Conservation (phyloP, 108 stramenopile species). For the Phaeodactylum tricornutum region DNA sequence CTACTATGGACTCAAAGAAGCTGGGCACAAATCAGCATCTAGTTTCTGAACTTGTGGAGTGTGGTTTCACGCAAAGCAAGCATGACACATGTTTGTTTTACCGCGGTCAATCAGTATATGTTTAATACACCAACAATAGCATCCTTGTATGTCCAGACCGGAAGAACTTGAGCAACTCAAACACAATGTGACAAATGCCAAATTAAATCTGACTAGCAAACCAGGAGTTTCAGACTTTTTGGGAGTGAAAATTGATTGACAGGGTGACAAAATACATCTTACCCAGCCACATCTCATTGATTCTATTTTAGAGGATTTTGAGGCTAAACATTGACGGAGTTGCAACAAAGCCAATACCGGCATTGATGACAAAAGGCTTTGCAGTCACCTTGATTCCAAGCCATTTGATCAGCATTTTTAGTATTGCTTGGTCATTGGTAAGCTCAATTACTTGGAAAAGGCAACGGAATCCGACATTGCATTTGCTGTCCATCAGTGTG, state of each 20-base stretch:
- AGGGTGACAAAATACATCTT: slow-evolving; percentile 12
- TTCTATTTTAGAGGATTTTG: slow-evolving; percentile 10
- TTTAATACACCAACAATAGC: slow-evolving; percentile 30
- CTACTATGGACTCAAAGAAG: slow-evolving; percentile 31
- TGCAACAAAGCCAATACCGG: background rate
- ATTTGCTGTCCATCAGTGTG: slow-evolving; percentile 17
- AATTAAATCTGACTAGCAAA: slow-evolving; percentile 17
- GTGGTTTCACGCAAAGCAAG: slow-evolving; percentile 22
- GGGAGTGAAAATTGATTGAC: slow-evolving; percentile 21
- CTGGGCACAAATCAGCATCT: slow-evolving; percentile 24
- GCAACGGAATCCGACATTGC: slow-evolving; percentile 15
- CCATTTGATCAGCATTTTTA: slow-evolving; percentile 6
- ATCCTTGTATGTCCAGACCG: slow-evolving; percentile 20
- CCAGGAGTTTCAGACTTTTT: slow-evolving; percentile 20
- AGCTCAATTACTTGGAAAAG: slow-evolving; percentile 16
- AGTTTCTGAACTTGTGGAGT: slow-evolving; percentile 2
- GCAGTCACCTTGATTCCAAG: background rate
- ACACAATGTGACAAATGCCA: slow-evolving; percentile 2
- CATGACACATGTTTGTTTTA: slow-evolving; percentile 43
- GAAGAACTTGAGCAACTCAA: slow-evolving; percentile 11
- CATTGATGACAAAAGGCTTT: slow-evolving; percentile 1
- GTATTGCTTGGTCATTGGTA: slow-evolving; percentile 13
- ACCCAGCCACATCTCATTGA: slow-evolving; percentile 39
- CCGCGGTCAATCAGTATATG: slow-evolving; percentile 20
- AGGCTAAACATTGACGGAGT: slow-evolving; percentile 7